Percentiles rank a stretch among this genome's conserved stretches.
Evolutionary conservation across 176 grass and related monocot genomes (phyloP).

Genomic region (Bothriochloa decipiens): DNA sequence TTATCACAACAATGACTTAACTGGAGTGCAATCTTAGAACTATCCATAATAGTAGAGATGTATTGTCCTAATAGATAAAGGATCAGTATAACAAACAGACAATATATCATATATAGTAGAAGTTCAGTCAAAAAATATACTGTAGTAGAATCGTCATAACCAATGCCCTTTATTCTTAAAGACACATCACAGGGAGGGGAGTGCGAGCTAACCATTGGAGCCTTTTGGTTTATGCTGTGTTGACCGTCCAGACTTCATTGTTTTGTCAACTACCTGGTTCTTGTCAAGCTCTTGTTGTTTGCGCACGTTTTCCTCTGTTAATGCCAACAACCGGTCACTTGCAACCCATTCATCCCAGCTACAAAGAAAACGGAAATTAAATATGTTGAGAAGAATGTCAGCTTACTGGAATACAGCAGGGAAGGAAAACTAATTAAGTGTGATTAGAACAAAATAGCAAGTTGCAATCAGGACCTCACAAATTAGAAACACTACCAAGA

Average conservation of each 20-base stretch:
- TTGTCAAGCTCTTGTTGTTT: conserved; percentile 85
- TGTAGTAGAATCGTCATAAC: neutral
- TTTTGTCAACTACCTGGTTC: conserved; percentile 71
- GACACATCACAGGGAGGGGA: neutral
- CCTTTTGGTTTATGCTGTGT: conserved; percentile 76
- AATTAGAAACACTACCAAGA: conserved; percentile 12
- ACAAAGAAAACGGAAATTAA: conserved; percentile 46
- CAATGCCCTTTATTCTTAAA: neutral
- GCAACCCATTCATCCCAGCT: conserved; percentile 98
- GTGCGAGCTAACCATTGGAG: conserved; percentile 48
- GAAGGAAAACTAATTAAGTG: conserved; percentile 28
- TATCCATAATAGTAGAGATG: neutral
- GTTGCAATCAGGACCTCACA: conserved; percentile 16
- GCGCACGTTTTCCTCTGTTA: conserved; percentile 67
- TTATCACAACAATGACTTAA: neutral
- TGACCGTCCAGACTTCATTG: conserved; percentile 69
- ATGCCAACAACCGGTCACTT: conserved; percentile 78
- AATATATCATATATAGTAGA: conserved; percentile 3
- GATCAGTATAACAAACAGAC: neutral
- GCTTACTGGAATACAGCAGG: conserved; percentile 29
- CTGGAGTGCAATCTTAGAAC: conserved; percentile 7
- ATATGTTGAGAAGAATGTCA: conserved; percentile 36
- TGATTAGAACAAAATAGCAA: conserved; percentile 7
- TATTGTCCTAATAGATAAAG: conserved; percentile 10
- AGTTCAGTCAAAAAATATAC: neutral